Evolutionary conservation across 1,284 basidiomycete genomes (phyloP).

Genomic region (Fomitopsis betulina): DNA sequence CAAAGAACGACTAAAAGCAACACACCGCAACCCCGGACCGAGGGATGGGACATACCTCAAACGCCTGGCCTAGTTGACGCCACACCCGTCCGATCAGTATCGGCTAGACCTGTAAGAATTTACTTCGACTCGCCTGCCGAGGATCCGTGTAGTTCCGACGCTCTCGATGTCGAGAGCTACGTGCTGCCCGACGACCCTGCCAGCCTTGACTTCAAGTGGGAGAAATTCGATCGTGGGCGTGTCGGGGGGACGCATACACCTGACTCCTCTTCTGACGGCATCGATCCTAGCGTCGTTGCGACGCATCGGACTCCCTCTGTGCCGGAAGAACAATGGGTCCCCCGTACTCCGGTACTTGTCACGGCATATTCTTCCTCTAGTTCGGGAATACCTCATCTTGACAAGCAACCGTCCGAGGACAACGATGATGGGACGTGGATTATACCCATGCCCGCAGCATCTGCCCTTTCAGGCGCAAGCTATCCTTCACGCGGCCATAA

Average conservation of each 20-base stretch:
- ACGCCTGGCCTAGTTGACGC: background rate
- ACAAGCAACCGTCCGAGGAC: background rate
- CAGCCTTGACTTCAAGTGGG: slow-evolving; percentile 53
- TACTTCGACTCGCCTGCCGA: slow-evolving; percentile 53
- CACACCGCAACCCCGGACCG: too few relatives aligned
- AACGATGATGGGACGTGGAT: slow-evolving; percentile 3
- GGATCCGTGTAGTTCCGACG: slow-evolving; percentile 41
- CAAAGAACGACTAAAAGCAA: background rate
- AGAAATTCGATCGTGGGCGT: slow-evolving; percentile 37
- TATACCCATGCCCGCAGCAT: background rate
- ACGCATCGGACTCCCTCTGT: background rate
- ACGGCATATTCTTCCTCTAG: background rate
- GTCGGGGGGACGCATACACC: background rate
- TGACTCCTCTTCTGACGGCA: background rate
- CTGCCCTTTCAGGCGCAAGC: background rate
- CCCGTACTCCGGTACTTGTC: slow-evolving; percentile 1
- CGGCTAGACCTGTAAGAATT: slow-evolving; percentile 26
- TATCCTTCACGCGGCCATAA: background rate
- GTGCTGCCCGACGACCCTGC: slow-evolving; percentile 19
- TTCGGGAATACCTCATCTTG: background rate
- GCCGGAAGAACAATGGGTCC: background rate
- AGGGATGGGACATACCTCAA: background rate
- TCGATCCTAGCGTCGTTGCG: background rate
- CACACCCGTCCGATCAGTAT: slow-evolving; percentile 12
- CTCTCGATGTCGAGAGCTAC: slow-evolving; percentile 30